Evolutionary conservation across 768 basidiomycete genomes (phyloP).

Genomic region (Amanita thiersii): DNA sequence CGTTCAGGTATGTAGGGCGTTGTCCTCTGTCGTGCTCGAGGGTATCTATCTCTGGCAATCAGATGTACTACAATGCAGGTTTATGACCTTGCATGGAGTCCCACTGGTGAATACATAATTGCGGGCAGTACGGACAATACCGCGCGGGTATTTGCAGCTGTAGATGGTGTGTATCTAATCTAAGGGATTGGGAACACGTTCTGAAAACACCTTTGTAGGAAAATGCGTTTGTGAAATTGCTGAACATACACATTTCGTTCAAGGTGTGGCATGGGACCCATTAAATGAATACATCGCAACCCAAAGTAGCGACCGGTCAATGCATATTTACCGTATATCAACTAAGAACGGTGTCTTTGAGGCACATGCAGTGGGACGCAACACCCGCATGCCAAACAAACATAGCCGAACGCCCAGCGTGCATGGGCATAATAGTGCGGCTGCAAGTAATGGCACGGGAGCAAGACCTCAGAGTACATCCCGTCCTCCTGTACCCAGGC

Average conservation of each 20-base stretch:
- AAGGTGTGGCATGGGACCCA: conserved; percentile 99
- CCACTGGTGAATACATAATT: conserved; percentile 87
- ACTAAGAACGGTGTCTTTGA: conserved; percentile 78
- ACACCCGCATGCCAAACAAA: conserved; percentile 65
- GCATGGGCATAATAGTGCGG: conserved; percentile 26
- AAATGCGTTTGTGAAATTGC: conserved; percentile 85
- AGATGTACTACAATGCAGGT: conserved; percentile 95
- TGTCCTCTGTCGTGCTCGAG: background rate
- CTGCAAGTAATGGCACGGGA: conserved; percentile 1
- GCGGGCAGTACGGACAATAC: conserved; percentile 97
- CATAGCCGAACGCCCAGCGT: conserved; percentile 67
- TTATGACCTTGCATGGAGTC: conserved; percentile 97
- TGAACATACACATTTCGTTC: conserved; percentile 94
- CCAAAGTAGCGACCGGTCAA: conserved; percentile 91
- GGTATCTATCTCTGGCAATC: conserved; percentile 1
- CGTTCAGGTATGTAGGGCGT: conserved; percentile 54
- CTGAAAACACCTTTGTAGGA: conserved; percentile 32
- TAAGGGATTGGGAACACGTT: background rate
- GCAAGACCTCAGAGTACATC: conserved; percentile 3
- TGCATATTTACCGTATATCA: conserved; percentile 87
- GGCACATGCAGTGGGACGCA: conserved; percentile 86
- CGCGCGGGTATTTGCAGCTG: conserved; percentile 72
- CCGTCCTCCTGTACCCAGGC: conserved; percentile 5
- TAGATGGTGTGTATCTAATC: conserved; percentile 46
- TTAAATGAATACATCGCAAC: conserved; percentile 96